Base-by-base conservation (phyloP, 306 rosid genomes). In the Cicer chorassanicum region DNA sequence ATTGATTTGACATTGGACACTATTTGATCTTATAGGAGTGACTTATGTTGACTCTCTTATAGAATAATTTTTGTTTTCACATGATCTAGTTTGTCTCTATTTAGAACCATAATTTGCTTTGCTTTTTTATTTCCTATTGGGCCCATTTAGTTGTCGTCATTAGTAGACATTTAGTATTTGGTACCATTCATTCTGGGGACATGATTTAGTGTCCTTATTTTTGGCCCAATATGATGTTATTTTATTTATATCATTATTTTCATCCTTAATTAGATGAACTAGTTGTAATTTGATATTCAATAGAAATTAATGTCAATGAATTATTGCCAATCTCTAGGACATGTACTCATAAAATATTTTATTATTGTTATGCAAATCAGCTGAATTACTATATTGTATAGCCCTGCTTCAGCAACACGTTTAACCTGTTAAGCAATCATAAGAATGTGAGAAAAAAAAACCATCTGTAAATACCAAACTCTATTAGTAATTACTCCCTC, bases 141-240 rank as follows among this genome's bases (percentile, higher is more conserved):
- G 42, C 81, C 74, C 74, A 12, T 76, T 75, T 60, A 34, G 68
- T 49, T 80, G 72, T 49, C 15, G n/a, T 66, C 63, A 45, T 29
- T 68, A 42, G 67, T 12, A 34, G 63, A 74, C 67, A 63, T 57
- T 62, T 67, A 13, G 54, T 65, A 43, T 69, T 43, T 78, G 45
- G 81, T 59, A 63, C 65, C 55, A 62, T 46, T 53, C 78, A 72
- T 39, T 62, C 11, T 14, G 46, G 73, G 57, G 68, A 64, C 81
- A 63, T 49, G 16, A 19, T 57, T n/a, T 74, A 68, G 66, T 62
- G 54, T 55, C 72, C 60, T n/a, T 61, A 43, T 34, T 71, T 77
- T 65, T 38, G 62, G 34, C 67, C 54, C 44, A 41, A 29, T 70
- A 12, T 65, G 59, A 11, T 15, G 14, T 59, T 1, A 59, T 29